phyloP scores from a whole-genome alignment of 768 basidiomycete species.

The Termitomyces sp. region DNA sequence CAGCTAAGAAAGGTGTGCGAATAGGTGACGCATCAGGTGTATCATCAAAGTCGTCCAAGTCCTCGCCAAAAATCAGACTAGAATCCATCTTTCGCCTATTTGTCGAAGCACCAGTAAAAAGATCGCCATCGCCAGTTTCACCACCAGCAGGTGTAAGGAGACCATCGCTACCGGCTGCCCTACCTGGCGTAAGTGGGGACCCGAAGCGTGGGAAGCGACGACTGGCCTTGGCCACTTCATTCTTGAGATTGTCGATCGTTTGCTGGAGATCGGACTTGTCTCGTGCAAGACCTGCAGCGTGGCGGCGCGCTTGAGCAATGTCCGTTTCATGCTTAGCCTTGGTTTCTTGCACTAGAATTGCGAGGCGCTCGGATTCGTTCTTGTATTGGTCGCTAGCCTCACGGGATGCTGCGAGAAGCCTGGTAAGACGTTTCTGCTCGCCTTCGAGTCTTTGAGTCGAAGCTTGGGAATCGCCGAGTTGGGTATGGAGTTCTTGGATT shows the following conservation, averaged over 20 bases:
- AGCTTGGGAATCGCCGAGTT: slow-evolving; percentile 65
- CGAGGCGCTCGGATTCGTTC: slow-evolving; percentile 77
- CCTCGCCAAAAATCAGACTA: slow-evolving; percentile 37
- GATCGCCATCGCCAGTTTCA: slow-evolving; percentile 60
- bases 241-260: slow-evolving; percentile 72
- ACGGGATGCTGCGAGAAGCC: slow-evolving; percentile 67
- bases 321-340: slow-evolving; percentile 94
- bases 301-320: slow-evolving; percentile 86
- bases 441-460: slow-evolving; percentile 69
- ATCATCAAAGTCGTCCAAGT: slow-evolving; percentile 45
- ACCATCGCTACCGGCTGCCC: slow-evolving; percentile 46
- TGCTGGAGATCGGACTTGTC: slow-evolving; percentile 93
- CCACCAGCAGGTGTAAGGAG: slow-evolving; percentile 45
- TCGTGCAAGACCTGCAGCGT: slow-evolving; percentile 81
- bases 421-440: slow-evolving; percentile 81
- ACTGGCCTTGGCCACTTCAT: slow-evolving; percentile 65
- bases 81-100: slow-evolving; percentile 55
- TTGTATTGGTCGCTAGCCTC: slow-evolving; percentile 84
- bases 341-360: slow-evolving; percentile 62
- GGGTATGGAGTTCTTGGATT: slow-evolving; percentile 79
- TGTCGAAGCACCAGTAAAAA: slow-evolving; percentile 68
- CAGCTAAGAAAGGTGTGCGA: slow-evolving; percentile 57
- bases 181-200: slow-evolving; percentile 73
- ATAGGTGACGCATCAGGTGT: slow-evolving; percentile 62
- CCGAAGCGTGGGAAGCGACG: slow-evolving; percentile 64